Evolutionary conservation across 495 filamentous ascomycete species (phyloP), one percentile per base, ranked within the genome.

Genomic region (Hyaloscypha hepaticicola): DNA sequence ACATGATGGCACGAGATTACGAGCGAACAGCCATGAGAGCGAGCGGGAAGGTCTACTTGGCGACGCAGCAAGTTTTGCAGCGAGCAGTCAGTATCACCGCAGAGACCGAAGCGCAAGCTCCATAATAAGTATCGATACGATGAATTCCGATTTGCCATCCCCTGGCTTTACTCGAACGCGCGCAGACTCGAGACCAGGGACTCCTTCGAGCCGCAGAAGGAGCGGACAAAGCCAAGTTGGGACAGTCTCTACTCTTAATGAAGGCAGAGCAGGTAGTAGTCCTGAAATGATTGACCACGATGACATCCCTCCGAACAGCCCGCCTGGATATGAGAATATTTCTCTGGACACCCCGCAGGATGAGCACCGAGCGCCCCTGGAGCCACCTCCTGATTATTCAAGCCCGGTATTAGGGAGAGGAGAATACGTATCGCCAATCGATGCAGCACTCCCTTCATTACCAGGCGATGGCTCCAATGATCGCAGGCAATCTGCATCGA

Each of bases 1-100:
- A 53, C 92, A 93, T 66, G 95, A 98, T 71, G 95, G 95, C 22
- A 91, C 90, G 0, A 84, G 95, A 16, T 75, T 99, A 60, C 87
- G 95, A 48, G 91, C 91, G 21, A 88, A 88, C 68, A 94, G 90
- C 55, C 80, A 80, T 25, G 92, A 94, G 65, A 91, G 88, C 41
- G 90, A 96, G 70, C 77, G 85, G 16, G 77, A 85, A 16, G 91
- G 91, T 2, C 80, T 96, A 3, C 79, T 96, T 5, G 86, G 85
- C 24, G 86, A 90, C 64, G 86, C 89, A 9, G 87, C 87, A 3
- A 83, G 81, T 65, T 88, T 90, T 66, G 79, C 75, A 29, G 65
- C 53, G 24, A 70, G 61, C 60, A 73, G 68, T 60, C 73, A 73
- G 7, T 72, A 68, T 52, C 75, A 77, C 61, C 74, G 77, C 1